phyloP scores from a whole-genome alignment of 2,329 filamentous ascomycete species.

The Trichothecium sympodiale region DNA sequence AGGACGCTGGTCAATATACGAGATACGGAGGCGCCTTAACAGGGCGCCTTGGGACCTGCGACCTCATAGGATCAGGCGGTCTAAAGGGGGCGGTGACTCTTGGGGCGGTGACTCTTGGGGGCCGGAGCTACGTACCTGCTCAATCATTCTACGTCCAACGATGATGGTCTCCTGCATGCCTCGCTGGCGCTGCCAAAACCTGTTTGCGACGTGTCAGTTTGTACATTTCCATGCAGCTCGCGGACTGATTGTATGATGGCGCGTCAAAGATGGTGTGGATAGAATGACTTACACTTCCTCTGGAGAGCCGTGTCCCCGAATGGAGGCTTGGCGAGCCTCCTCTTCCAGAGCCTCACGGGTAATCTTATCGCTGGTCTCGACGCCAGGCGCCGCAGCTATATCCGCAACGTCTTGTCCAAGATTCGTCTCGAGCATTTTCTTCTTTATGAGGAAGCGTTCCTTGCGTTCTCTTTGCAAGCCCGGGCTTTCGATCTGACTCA shows the following conservation, averaged over 20 bases:
- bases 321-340: slow-evolving; percentile 41
- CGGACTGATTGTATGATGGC: too few species aligned
- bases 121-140: slow-evolving; percentile 19
- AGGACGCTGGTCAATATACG: too few species aligned
- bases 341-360: slow-evolving; percentile 55
- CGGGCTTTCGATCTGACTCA: slow-evolving; percentile 74
- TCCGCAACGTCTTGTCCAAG: slow-evolving; percentile 46
- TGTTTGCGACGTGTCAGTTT: slow-evolving; percentile 12
- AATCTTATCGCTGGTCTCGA: slow-evolving; percentile 48
- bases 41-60: too few species aligned
- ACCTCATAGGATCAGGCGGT: neutral
- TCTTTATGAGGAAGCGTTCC: slow-evolving; percentile 71
- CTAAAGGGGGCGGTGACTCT: too few species aligned
- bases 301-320: slow-evolving; percentile 34
- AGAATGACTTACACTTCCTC: slow-evolving; percentile 35
- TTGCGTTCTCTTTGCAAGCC: slow-evolving; percentile 76
- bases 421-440: slow-evolving; percentile 65
- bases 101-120: too few species aligned
- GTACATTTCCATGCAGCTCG: too few species aligned
- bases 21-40: too few species aligned
- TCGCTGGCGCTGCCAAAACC: slow-evolving; percentile 52
- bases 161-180: slow-evolving; percentile 46
- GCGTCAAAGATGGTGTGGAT: neutral
- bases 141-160: slow-evolving; percentile 43
- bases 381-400: slow-evolving; percentile 32